A percentile compares a stretch with the other conserved stretches of the same genome.
Conservation (phyloP, 164 flowering plant species). For the Annona squamosa region DNA sequence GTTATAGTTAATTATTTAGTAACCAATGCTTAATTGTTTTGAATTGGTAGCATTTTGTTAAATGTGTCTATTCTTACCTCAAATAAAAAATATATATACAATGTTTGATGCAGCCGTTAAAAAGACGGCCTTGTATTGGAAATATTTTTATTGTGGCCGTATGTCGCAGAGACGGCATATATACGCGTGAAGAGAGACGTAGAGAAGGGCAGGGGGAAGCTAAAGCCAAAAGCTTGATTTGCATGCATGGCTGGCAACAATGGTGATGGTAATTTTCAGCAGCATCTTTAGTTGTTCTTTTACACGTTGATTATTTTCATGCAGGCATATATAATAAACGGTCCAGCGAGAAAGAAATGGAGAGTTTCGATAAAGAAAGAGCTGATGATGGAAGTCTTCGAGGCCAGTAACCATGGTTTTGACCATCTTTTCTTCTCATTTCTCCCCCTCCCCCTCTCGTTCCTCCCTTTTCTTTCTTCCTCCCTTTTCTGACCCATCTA, state of each 20-base stretch:
- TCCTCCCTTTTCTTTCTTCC: background rate
- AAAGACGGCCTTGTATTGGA: too few species aligned
- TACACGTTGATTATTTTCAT: constrained; percentile 11
- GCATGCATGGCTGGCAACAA: background rate
- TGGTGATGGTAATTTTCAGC: background rate
- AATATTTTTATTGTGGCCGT: too few species aligned
- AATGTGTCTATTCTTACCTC: too few species aligned
- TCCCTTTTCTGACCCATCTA: background rate
- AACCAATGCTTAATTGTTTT: too few species aligned
- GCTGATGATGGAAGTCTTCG: constrained; percentile 82
- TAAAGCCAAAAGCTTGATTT: constrained; percentile 1
- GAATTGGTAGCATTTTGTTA: too few species aligned
- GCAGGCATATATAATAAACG: background rate
- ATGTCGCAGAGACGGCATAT: too few species aligned
- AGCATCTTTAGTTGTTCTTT: constrained; percentile 9
- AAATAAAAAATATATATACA: too few species aligned
- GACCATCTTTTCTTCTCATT: constrained; percentile 46
- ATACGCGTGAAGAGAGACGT: background rate
- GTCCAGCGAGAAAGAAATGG: constrained; percentile 22
- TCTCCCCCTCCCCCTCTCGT: background rate
- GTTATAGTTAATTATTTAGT: too few species aligned
- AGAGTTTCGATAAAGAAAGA: constrained; percentile 84
- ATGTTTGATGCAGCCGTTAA: too few species aligned
- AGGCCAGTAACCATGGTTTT: constrained; percentile 44
- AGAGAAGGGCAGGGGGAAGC: background rate